These are phyloP conservation scores for Haplographium delicatum DNA, from an alignment of 495 filamentous ascomycete genomes.

Conservation along the genomic window DNA sequence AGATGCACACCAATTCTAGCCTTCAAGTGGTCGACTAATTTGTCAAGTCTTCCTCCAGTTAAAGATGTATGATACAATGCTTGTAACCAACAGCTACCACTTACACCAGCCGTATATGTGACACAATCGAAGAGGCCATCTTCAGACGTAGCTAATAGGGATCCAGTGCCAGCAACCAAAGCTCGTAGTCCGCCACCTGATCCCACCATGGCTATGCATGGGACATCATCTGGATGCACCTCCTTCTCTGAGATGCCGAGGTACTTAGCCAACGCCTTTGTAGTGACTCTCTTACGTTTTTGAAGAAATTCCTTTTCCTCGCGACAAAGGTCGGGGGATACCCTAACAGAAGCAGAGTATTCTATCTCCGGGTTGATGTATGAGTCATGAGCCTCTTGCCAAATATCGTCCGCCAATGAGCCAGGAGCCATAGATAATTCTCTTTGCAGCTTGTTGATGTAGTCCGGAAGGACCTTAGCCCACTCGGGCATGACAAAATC, in stretches of 20 bases:
- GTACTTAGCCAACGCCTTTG: conserved; percentile 72
- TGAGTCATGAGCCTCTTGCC: conserved; percentile 82
- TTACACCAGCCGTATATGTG: conserved; percentile 92
- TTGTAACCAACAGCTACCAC: conserved; percentile 93
- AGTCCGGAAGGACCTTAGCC: conserved; percentile 69
- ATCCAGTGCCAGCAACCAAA: conserved; percentile 82
- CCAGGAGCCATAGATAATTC: conserved; percentile 84
- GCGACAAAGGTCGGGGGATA: conserved; percentile 74
- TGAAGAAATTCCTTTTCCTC: conserved; percentile 72
- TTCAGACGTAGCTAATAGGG: conserved; percentile 72
- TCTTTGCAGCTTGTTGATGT: conserved; percentile 75
- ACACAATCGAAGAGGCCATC: conserved; percentile 87
- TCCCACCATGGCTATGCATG: conserved; percentile 85
- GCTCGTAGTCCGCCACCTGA: conserved; percentile 89
- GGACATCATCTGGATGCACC: conserved; percentile 88
- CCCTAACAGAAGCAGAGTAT: conserved; percentile 70
- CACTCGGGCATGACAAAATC: conserved; percentile 75
- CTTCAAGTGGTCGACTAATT: conserved; percentile 79
- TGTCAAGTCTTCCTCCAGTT: conserved; percentile 53
- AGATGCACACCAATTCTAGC: conserved; percentile 78
- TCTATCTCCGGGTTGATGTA: conserved; percentile 79
- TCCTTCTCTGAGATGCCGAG: conserved; percentile 69
- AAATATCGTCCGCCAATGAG: conserved; percentile 86
- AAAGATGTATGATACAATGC: conserved; percentile 84
- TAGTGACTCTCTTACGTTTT: conserved; percentile 58